Evolutionary conservation across 129 eudicot species (phyloP), one percentile per base, ranked within the genome.

Genomic region (Glebionis coronaria): DNA sequence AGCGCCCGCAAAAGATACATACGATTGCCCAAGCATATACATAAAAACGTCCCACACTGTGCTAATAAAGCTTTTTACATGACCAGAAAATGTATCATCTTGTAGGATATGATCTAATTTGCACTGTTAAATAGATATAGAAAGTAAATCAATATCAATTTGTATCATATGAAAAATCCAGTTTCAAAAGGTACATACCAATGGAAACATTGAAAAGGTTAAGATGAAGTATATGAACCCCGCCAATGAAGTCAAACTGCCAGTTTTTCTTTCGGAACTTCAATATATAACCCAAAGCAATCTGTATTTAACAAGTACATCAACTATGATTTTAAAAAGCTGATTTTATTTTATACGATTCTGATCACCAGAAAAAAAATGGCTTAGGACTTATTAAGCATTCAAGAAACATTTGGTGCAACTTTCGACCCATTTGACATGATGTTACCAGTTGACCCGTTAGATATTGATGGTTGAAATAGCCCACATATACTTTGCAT

Each of bases 231-330:
- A 93, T 80, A 93, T 93, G 55, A 89, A 80, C 27, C 98, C 98
- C 25, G 51, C 98, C 97, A 78, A 93, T 88, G 81, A 88, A 73
- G 65, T 93, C 98, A 69, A 93, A 93, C 87, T 93, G 98, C 97
- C 97, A 93, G 79, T 93, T 93, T 78, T 93, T 88, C 87, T 93
- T 86, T 23, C 97, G 83, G 62, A 93, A 88, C 76, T 93, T 93
- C 83, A 93, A 73, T 70, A 93, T 93, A 63, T 93, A 88, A 61
- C 98, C 98, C 66, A 84, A 61, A 61, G 98, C 98, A 75, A 93
- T 93, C 95, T 88, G 92, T 72, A 63, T 4, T 10, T 55, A 68
- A 18, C 35, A 44, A 35, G 0, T 7, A 35, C 7, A 10, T 35
- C 42, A 6, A 35, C 6, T 0, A 35, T 7, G 42, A 35, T 35